Evolutionary conservation across 306 rosid genomes (phyloP).

Genomic region (Lupinus albus): DNA sequence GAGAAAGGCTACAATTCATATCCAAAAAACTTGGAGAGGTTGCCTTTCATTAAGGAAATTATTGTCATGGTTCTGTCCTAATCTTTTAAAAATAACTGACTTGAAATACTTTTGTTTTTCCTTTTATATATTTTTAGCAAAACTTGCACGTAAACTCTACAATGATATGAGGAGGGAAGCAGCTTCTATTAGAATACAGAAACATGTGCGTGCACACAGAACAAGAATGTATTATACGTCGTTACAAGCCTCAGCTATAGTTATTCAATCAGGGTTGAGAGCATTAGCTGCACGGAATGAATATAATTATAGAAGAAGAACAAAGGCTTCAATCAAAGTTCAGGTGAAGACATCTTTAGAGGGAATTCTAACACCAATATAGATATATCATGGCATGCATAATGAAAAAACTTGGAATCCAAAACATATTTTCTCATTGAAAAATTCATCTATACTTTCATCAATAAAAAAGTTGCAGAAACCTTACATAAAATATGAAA

Average conservation of each 20-base stretch:
- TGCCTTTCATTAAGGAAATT: constrained; percentile 3
- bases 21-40: constrained; percentile 87
- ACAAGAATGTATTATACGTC: constrained; percentile 60
- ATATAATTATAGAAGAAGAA: constrained; percentile 65
- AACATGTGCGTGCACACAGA: constrained; percentile 61
- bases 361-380: constrained; percentile 27
- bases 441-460: constrained; percentile 22
- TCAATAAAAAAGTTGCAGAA: not conserved
- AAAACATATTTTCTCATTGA: constrained; percentile 11
- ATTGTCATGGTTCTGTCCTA: constrained; percentile 1
- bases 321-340: constrained; percentile 67
- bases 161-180: constrained; percentile 75
- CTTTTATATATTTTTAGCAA: constrained; percentile 51
- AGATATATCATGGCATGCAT: constrained; percentile 24
- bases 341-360: constrained; percentile 60
- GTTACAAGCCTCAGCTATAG: constrained; percentile 61
- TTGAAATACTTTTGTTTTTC: constrained; percentile 8
- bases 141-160: constrained; percentile 67
- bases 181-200: constrained; percentile 78
- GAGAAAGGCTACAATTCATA: constrained; percentile 59
- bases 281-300: constrained; percentile 79
- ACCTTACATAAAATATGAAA: constrained; percentile 13
- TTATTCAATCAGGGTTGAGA: constrained; percentile 77
- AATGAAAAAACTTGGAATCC: constrained; percentile 16
- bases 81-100: constrained; percentile 28